Evolutionary conservation across 805 yeast genomes (phyloP), one percentile per base, ranked within the genome.

Genomic region (Candida nanaspora): DNA sequence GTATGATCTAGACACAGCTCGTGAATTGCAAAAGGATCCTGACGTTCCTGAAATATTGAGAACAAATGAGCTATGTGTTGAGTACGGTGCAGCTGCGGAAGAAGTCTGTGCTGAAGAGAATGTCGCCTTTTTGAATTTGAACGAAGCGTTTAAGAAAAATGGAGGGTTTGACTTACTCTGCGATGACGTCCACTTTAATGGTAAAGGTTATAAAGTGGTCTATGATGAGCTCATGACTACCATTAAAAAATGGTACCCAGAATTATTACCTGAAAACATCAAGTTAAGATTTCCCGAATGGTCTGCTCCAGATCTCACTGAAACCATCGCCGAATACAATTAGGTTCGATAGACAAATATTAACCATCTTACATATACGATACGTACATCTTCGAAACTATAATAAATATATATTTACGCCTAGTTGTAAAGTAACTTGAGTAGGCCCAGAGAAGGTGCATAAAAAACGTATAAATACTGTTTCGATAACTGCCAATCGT

Each of bases 101-200:
- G 46, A 56, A 4, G 63, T 81, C 10, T 78, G 86, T 2, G 40
- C 43, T 3, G 60, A 63, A 16, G 30, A 34, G 25, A 49, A 62
- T 0, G 70, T 82, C 0, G 82, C 88, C 1, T 76, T 74, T 41
- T 66, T 86, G 3, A 74, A 82, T 46, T 52, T 82, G 26, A 72
- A 76, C 65, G 44, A 61, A 2, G 16, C 7, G 14, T 35, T 27
- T 19, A 8, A 9, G 4, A 8, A 25, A 15, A 25, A 35, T 6
- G 29, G 25, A 4, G 35, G 27, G 20, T 23, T 15, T 11, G 57
- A 57, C 13, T 46, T 59, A 34, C 50, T 67, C 13, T 18, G 37
- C 6, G 77, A 72, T 50, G 77, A 77, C 2, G 49, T 71, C 31
- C 77, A 72, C 50, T 70, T 52, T 44, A 53, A 61, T 3, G 63